Conservation (phyloP, 176 grass and related monocot genomes). For the Pontederia paniculata region DNA sequence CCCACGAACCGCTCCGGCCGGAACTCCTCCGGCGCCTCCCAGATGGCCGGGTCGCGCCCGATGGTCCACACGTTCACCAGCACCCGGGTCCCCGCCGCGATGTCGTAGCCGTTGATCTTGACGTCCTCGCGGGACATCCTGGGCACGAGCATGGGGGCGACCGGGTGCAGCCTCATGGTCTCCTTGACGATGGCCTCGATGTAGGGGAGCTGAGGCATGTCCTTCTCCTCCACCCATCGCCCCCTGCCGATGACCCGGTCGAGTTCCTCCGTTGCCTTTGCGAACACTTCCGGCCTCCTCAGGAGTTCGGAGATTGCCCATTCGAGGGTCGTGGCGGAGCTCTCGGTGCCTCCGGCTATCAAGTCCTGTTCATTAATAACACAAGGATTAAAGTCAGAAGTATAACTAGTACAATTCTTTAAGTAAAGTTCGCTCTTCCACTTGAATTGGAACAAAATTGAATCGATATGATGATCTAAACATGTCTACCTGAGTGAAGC, state of each 20-base stretch:
- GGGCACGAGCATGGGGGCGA: constrained; percentile 33
- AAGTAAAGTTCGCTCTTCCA: too few species aligned
- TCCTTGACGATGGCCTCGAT: constrained; percentile 45
- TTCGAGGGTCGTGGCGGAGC: constrained; percentile 23
- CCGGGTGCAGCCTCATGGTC: constrained; percentile 51
- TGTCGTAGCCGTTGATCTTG: constrained; percentile 25
- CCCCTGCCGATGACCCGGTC: constrained; percentile 34
- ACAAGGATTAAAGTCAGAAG: too few species aligned
- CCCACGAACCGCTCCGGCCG: constrained; percentile 28
- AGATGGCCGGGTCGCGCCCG: constrained; percentile 30
- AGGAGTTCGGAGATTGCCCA: constrained; percentile 53
- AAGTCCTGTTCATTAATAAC: constrained; percentile 31
- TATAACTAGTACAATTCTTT: too few species aligned
- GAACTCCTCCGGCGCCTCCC: constrained; percentile 51
- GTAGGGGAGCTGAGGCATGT: constrained; percentile 32
- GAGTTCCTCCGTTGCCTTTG: constrained; percentile 47
- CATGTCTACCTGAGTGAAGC: constrained; percentile 28
- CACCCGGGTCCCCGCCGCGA: constrained; percentile 26
- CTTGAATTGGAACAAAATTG: too few species aligned
- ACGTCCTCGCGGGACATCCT: constrained; percentile 31
- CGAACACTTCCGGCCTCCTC: constrained; percentile 24
- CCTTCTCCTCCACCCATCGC: constrained; percentile 33
- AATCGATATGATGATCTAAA: too few species aligned
- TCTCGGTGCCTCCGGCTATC: constrained; percentile 41
- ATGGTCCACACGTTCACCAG: constrained; percentile 47